phyloP scores from a whole-genome alignment of 106 monocot species.

The Dioscorea alata region DNA sequence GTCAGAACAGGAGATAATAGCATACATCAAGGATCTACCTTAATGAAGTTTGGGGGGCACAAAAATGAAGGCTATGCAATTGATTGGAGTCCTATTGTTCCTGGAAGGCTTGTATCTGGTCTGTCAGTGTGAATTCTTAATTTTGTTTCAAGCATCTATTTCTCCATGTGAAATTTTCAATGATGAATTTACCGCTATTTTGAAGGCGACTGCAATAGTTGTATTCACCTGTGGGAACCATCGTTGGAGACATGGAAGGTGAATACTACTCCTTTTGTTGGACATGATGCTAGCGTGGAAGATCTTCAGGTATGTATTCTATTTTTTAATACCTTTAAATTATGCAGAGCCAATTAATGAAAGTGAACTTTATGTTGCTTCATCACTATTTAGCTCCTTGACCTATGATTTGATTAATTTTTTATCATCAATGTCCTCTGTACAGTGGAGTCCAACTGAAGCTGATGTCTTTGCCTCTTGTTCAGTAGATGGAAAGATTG shows the following conservation, averaged over 20 bases:
- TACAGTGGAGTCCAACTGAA: constrained; percentile 98
- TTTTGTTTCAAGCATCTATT: too few relatives aligned
- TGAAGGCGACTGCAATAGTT: constrained; percentile 77
- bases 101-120: constrained; percentile 95
- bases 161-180: too few relatives aligned
- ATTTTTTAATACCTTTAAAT: not conserved
- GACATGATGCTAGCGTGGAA: constrained; percentile 90
- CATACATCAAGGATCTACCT: constrained; percentile 43
- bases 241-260: constrained; percentile 77
- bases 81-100: constrained; percentile 92
- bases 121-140: not conserved
- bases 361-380: too few relatives aligned
- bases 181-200: not conserved
- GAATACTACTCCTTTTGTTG: constrained; percentile 73
- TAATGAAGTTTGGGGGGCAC: constrained; percentile 71
- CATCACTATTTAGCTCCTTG: too few relatives aligned
- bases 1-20: constrained; percentile 36
- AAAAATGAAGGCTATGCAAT: constrained; percentile 89
- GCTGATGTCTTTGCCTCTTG: constrained; percentile 93
- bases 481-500: constrained; percentile 79
- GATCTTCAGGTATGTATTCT: constrained; percentile 73
- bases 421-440: too few relatives aligned
- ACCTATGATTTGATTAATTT: too few relatives aligned
- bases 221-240: constrained; percentile 93
- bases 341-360: too few relatives aligned